Base-by-base conservation (phyloP, 164 flowering plant genomes). In the Aristolochia californica region DNA sequence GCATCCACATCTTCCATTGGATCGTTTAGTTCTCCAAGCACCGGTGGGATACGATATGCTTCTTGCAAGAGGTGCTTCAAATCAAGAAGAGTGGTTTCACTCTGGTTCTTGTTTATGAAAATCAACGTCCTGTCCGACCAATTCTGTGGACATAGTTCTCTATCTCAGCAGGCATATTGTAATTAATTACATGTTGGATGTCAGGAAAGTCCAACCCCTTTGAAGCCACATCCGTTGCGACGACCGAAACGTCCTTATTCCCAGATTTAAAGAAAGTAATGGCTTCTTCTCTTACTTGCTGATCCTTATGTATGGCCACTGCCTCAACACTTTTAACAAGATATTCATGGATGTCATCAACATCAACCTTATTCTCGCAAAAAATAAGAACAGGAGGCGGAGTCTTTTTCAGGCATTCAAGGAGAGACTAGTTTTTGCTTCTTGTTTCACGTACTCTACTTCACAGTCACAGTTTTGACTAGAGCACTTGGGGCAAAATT, bases 141-240 rank as follows among this genome's bases (percentile, higher is more conserved):
- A 87, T 88, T 67, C 95, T 72, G 63, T 88, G 97, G 1, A 88
- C 94, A 58, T 91, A 91, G 61, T 91, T 91, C 55, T 91, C 96
- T 28, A 91, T 88, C 65, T 91, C 98, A 30, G 94, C 93, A 14
- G 95, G 98, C 98, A 91, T 88, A 66, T 91, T 95, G 53, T 87
- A 88, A 66, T 91, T 91, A 53, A 91, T 83, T 0, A 91, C 97
- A 70, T 88, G 95, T 53, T 88, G 90, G 43, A 88, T 86, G 58
- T 91, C 98, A 17, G 98, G 96, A 67, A 91, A 91, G 68, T 91
- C 98, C 68, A 91, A 59, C n/a, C 98, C 98, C 71, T 91, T 91
- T 1, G 98, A 91, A 21, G 98, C 98, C 23, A 91, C 96, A 74
- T 91, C 96, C 5, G 98, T 91, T 4, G 97, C 98, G 59, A 91